phyloP scores from a whole-genome alignment of 2,329 filamentous ascomycete species.

The Microdochium paspali region DNA sequence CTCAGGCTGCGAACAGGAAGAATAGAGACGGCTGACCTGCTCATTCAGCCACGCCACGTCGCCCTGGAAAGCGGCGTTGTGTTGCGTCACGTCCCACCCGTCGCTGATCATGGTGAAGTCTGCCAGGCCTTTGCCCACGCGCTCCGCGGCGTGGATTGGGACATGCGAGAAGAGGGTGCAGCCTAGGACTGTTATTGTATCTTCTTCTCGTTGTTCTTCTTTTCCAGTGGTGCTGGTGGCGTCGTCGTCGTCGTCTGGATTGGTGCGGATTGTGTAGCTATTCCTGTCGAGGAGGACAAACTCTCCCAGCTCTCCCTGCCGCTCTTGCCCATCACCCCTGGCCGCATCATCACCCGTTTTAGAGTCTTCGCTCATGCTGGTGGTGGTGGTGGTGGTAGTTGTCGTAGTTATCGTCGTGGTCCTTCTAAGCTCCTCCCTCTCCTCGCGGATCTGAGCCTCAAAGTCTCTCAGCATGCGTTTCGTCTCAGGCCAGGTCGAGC shows the following conservation, averaged over 20 bases:
- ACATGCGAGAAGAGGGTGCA: constrained; percentile 42
- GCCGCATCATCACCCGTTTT: not conserved
- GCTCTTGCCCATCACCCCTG: not conserved
- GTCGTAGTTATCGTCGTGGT: not conserved
- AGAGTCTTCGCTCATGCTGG: not conserved
- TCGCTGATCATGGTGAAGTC: constrained; percentile 39
- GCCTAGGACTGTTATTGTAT: constrained; percentile 28
- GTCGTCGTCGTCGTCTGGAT: constrained; percentile 14
- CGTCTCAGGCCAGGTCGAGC: constrained; percentile 24
- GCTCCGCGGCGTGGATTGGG: constrained; percentile 20
- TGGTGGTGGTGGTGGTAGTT: not conserved
- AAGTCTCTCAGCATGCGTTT: constrained; percentile 19
- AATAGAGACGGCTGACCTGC: constrained; percentile 15
- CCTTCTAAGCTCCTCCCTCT: too few relatives aligned
- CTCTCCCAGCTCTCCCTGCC: constrained; percentile 17
- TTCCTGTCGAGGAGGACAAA: constrained; percentile 29
- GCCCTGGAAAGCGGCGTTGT: constrained; percentile 24
- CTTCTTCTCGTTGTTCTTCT: constrained; percentile 20
- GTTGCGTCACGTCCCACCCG: constrained; percentile 24
- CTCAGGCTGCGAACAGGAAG: too few relatives aligned
- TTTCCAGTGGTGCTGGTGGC: not conserved
- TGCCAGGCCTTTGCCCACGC: constrained; percentile 32
- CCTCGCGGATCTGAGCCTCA: constrained; percentile 13
- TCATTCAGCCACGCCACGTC: constrained; percentile 35
- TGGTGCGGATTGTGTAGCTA: constrained; percentile 18